A percentile compares a stretch with the other conserved stretches of the same genome.
phyloP scores from a whole-genome alignment of 345 rosid genomes.

The Eucalyptus albens region DNA sequence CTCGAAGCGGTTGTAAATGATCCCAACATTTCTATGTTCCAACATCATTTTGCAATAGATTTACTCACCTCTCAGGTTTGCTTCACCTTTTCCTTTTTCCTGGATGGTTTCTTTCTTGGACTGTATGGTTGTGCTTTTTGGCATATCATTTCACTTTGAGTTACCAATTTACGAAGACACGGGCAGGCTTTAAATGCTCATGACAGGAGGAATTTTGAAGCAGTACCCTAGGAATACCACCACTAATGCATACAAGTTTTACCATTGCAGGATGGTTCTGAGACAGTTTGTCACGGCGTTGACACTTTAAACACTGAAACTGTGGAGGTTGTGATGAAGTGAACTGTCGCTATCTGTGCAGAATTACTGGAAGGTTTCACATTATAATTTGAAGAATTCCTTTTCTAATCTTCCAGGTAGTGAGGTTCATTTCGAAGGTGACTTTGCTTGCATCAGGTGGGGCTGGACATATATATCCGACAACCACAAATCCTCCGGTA shows the following conservation, averaged over 20 bases:
- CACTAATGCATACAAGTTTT: not conserved
- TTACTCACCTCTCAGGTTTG: constrained; percentile 79
- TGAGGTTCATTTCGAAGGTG: constrained; percentile 84
- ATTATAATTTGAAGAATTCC: not conserved
- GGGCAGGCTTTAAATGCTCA: not conserved
- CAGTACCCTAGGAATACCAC: not conserved
- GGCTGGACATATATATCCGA: constrained; percentile 94
- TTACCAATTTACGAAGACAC: not conserved
- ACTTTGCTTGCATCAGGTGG: constrained; percentile 97
- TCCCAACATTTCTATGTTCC: constrained; percentile 67
- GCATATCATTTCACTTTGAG: not conserved
- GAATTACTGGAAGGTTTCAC: not conserved
- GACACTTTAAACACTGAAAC: constrained; percentile 81
- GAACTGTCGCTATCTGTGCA: not conserved
- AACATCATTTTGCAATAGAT: constrained; percentile 90
- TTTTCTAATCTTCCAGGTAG: constrained; percentile 32
- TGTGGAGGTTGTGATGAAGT: constrained; percentile 43
- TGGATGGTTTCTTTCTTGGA: not conserved
- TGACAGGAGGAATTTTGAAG: not conserved
- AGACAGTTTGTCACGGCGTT: constrained; percentile 75
- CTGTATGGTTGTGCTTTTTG: not conserved
- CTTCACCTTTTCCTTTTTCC: not conserved
- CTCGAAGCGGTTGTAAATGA: constrained; percentile 66
- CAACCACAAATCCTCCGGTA: constrained; percentile 92
- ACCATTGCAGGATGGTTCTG: constrained; percentile 50